Evolutionary conservation across 176 grass and related monocot species (phyloP).

Genomic region (Bolboschoenus planiculmis): DNA sequence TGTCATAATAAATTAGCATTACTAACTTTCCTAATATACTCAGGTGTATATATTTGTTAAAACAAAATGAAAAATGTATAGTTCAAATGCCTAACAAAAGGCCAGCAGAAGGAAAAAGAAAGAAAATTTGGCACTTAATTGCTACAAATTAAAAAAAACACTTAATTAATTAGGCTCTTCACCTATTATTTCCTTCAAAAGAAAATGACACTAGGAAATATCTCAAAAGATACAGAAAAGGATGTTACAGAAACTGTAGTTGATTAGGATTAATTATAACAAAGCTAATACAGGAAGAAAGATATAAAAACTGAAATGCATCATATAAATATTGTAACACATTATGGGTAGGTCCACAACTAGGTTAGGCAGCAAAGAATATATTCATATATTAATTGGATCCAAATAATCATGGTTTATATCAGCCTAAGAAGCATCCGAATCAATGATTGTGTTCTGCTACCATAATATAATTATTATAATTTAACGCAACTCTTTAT

Average conservation of each 20-base stretch:
- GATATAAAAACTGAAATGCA: background rate
- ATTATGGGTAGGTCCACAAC: conserved; percentile 1
- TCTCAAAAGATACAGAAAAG: background rate
- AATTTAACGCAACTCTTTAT: conserved; percentile 7
- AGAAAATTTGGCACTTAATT: background rate
- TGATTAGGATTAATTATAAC: background rate
- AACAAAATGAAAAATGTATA: too few species aligned
- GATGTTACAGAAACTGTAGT: conserved; percentile 2
- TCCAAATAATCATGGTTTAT: conserved; percentile 1
- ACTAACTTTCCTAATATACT: background rate
- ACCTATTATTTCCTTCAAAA: background rate
- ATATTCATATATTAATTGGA: conserved; percentile 12
- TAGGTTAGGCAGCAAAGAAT: conserved; percentile 13
- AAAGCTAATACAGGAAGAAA: background rate
- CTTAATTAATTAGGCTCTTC: background rate
- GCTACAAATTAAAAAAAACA: background rate
- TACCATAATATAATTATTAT: conserved; percentile 4
- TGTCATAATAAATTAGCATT: background rate
- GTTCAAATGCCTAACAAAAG: background rate
- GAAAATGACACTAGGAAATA: background rate
- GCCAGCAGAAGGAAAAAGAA: background rate
- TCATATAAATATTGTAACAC: background rate
- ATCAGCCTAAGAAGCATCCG: conserved; percentile 16
- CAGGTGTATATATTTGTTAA: too few species aligned
- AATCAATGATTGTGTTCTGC: conserved; percentile 26